These are phyloP conservation scores for Xylariomycetidae sp. DNA, from an alignment of 2,329 filamentous ascomycete species.

Conservation along the genomic window DNA sequence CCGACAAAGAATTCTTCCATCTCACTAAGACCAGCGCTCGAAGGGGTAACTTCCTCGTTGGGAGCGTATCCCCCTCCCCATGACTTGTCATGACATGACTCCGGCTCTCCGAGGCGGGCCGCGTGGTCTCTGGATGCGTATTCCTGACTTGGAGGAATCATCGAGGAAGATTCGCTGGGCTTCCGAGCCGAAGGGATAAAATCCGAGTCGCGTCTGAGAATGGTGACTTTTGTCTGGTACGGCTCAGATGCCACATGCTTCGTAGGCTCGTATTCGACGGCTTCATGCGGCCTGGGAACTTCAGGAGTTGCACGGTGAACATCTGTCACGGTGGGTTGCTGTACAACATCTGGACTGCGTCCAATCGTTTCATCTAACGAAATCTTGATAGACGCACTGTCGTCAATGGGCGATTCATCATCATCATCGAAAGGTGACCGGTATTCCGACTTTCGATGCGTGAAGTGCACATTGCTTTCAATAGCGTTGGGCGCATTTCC, in stretches of 20 bases:
- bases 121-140: too few relatives aligned
- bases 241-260: conserved; percentile 31
- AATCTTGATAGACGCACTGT: conserved; percentile 34
- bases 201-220: conserved; percentile 40
- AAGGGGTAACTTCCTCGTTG: conserved; percentile 16
- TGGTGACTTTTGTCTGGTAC: conserved; percentile 43
- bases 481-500: conserved; percentile 13
- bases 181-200: conserved; percentile 19
- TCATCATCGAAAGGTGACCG: conserved; percentile 46
- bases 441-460: conserved; percentile 35
- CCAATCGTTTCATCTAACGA: conserved; percentile 35
- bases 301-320: too few relatives aligned
- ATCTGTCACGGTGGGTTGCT: too few relatives aligned
- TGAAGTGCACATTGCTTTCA: conserved; percentile 18
- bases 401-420: conserved; percentile 32
- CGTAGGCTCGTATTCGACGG: conserved; percentile 34
- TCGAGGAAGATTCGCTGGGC: too few relatives aligned
- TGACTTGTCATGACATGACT: too few relatives aligned
- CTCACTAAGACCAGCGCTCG: conserved; percentile 21
- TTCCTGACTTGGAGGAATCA: too few relatives aligned
- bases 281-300: too few relatives aligned
- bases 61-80: too few relatives aligned
- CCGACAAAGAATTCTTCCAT: conserved; percentile 26
- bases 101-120: too few relatives aligned
- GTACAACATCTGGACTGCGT: too few relatives aligned